Percentiles rank a stretch among this genome's conserved stretches.
Conservation (phyloP, 108 stramenopile genomes). For the Parietichytrium sp. region DNA sequence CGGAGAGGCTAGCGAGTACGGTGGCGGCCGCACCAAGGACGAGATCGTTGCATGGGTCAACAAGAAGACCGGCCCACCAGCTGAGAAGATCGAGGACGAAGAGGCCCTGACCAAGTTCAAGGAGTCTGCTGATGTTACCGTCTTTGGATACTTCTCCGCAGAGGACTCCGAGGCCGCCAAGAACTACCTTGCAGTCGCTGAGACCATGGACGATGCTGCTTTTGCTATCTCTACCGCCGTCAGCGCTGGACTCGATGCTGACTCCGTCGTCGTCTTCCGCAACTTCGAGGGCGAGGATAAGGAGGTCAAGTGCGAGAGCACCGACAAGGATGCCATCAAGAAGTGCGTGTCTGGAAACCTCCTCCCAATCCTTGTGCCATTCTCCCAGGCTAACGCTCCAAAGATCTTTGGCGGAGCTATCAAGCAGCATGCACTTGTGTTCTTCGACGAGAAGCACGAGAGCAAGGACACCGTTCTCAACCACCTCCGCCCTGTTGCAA, state of each 20-base stretch:
- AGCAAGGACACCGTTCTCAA: background rate
- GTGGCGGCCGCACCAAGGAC: conserved; percentile 56
- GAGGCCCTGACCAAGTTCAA: conserved; percentile 50
- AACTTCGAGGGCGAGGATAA: conserved; percentile 48
- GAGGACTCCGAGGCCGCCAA: conserved; percentile 52
- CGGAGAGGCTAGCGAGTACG: conserved; percentile 59
- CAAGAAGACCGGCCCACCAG: conserved; percentile 64
- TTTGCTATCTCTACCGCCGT: conserved; percentile 50
- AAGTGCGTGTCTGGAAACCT: conserved; percentile 46
- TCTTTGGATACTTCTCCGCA: conserved; percentile 55
- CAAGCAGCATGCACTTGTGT: conserved; percentile 49
- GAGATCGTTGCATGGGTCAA: conserved; percentile 59
- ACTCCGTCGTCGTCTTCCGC: conserved; percentile 57
- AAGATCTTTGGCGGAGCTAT: conserved; percentile 58
- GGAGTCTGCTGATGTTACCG: conserved; percentile 50
- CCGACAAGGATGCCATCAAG: conserved; percentile 45
- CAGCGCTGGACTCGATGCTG: background rate
- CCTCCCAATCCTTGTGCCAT: conserved; percentile 57
- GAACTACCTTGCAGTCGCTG: conserved; percentile 55
- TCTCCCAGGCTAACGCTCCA: conserved; percentile 49
- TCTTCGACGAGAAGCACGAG: conserved; percentile 19
- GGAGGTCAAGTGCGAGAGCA: conserved; percentile 40
- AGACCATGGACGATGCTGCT: conserved; percentile 45
- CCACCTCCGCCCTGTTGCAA: conserved; percentile 20
- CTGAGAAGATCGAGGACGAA: conserved; percentile 42